Evolutionary conservation across 2,329 filamentous ascomycete species (phyloP).

Genomic region (Thielaviopsis musarum): DNA sequence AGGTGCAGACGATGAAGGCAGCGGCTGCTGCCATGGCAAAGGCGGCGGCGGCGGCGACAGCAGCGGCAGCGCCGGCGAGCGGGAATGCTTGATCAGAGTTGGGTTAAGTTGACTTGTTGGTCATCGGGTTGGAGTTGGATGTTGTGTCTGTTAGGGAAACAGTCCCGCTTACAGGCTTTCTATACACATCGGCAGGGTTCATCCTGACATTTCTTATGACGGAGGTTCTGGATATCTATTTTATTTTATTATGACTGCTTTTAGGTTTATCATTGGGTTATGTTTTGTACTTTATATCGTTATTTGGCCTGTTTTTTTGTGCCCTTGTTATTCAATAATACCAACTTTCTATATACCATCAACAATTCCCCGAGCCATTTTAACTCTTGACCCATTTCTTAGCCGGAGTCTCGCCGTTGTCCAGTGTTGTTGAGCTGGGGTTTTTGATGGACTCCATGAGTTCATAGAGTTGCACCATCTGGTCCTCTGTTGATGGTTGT

Average conservation of each 20-base stretch:
- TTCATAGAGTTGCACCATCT: conserved; percentile 85
- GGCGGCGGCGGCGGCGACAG: not conserved
- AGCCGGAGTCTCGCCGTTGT: not conserved
- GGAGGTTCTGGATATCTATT: too few species aligned
- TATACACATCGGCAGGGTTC: too few species aligned
- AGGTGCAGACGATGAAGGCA: conserved; percentile 17
- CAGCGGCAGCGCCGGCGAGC: not conserved
- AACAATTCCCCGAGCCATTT: not conserved
- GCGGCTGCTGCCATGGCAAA: conserved; percentile 1
- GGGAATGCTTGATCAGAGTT: not conserved
- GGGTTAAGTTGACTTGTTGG: not conserved
- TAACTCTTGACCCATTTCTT: conserved; percentile 5
- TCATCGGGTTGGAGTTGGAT: not conserved
- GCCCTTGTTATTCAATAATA: not conserved
- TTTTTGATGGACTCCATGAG: conserved; percentile 67
- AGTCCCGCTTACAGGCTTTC: too few species aligned
- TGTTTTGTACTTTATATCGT: not conserved
- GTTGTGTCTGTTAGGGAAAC: not conserved
- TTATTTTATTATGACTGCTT: too few species aligned
- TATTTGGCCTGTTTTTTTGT: not conserved
- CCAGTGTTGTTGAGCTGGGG: conserved; percentile 10
- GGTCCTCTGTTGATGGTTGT: conserved; percentile 48
- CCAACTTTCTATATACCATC: not conserved
- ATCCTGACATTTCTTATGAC: too few species aligned
- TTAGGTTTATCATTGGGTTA: not conserved